Base-by-base conservation (phyloP, 768 basidiomycete genomes). In the Symmetrospora coprosmae region DNA sequence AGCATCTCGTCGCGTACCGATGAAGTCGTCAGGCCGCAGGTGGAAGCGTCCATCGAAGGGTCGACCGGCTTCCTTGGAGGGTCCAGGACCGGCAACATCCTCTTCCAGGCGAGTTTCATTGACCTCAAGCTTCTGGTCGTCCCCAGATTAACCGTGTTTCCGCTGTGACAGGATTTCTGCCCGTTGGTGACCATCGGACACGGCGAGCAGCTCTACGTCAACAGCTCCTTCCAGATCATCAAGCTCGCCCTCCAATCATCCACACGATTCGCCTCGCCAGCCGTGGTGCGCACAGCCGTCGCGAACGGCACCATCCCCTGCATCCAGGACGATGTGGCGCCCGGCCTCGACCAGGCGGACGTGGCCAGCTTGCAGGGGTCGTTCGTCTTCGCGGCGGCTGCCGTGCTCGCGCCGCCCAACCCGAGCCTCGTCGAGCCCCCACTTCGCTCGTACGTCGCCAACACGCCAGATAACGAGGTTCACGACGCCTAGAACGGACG, bases 151-250 rank as follows among this genome's bases (percentile, higher is more conserved):
- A n/a, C n/a, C n/a, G n/a, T n/a, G n/a, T n/a, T n/a, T n/a, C n/a
- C n/a, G n/a, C n/a, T n/a, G n/a, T n/a, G n/a, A n/a, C n/a, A n/a
- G 23, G 55, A 58, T 17, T 43, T 43, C 55, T 58, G 55, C 43
- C 55, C 55, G 3, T 17, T 30, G 13, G 23, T 58, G n/a, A 33
- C 39, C 11, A 43, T 58, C 25, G 25, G 23, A 5, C 55, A 58
- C 37, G 55, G 43, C 8, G 28, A 58, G 31, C 40, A 58, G 41
- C 41, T 58, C 13, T 58, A 58, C 41, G 40, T 40, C 41, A 38
- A 58, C 43, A 45, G 43, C 25, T 30, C 41, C 40, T 58, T 45
- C 21, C 55, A 58, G 31, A 43, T 58, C 27, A 28, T 58, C 55
- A 46, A 45, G 40, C 55, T 58, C 31, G 55, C 55, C 25, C 55